Percentiles rank a stretch among this genome's conserved stretches.
These are phyloP conservation scores for Cucumis sativus DNA, from an alignment of 306 rosid species.

Conservation along the genomic window Cucumber_9930_V3 NC_026655.2:28528001-28528500, in stretches of 20 bases:
- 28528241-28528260: neutral
- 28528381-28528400: no score
- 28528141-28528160: neutral
- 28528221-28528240: neutral
- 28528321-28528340: no score
- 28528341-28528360: no score
- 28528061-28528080: neutral
- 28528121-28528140: neutral
- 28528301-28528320: neutral
- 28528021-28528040: neutral
- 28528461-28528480: no score
- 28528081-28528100: neutral
- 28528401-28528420: no score
- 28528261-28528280: neutral
- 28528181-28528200: neutral
- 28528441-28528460: no score
- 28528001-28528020: neutral
- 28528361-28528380: no score
- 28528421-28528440: no score
- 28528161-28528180: neutral
- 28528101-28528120: neutral
- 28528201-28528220: neutral
- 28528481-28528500: no score
- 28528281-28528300: neutral
- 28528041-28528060: neutral